Evolutionary conservation across 495 filamentous ascomycete species (phyloP).

Genomic region (Neurospora sp.): DNA sequence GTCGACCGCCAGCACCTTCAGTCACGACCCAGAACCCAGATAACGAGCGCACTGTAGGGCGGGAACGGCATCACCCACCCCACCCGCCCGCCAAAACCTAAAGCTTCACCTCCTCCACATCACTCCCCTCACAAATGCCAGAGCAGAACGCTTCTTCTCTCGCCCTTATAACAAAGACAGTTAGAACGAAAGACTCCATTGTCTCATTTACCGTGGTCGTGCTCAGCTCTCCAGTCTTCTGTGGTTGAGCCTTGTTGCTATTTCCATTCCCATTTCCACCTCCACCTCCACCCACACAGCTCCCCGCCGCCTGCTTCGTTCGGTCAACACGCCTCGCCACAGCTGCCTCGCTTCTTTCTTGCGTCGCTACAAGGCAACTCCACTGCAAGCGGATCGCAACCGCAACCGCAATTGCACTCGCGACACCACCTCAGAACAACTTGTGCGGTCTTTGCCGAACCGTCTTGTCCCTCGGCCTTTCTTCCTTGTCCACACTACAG

Average conservation of each 20-base stretch:
- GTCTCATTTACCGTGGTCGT: background rate
- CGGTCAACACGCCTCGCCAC: background rate
- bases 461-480: conserved; percentile 3
- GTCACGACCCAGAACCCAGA: background rate
- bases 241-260: background rate
- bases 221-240: background rate
- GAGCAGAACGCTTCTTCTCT: background rate
- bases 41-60: conserved; percentile 11
- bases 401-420: background rate
- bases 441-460: background rate
- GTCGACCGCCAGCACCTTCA: background rate
- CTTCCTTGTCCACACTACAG: conserved; percentile 7
- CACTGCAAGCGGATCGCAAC: background rate
- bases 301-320: background rate
- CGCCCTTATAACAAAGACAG: background rate
- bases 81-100: conserved; percentile 22
- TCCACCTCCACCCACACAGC: background rate
- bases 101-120: conserved; percentile 17
- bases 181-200: background rate
- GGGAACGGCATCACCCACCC: conserved; percentile 17
- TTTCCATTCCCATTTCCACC: background rate
- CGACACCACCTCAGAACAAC: background rate
- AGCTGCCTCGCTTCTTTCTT: background rate
- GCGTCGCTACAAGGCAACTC: background rate
- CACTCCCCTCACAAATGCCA: conserved; percentile 7